These are phyloP conservation scores for Fusarium setosum DNA, from an alignment of 2,329 filamentous ascomycete species.

Conservation along the genomic window DNA sequence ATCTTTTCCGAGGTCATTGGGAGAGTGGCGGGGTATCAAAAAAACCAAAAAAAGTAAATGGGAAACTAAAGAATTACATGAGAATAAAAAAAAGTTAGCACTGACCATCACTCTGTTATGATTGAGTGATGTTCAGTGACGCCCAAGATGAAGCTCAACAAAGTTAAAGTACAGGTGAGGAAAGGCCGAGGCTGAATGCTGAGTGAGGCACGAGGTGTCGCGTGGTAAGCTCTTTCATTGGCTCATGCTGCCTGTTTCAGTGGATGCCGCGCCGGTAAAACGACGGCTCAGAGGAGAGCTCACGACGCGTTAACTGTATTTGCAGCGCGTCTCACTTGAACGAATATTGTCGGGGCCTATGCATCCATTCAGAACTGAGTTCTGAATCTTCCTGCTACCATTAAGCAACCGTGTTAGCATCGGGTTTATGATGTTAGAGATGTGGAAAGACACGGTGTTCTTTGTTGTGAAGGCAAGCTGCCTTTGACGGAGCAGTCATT, in stretches of 20 bases:
- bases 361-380: too few relatives aligned
- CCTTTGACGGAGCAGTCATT: too few relatives aligned
- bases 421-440: too few relatives aligned
- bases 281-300: conserved; percentile 28
- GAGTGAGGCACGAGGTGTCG: conserved; percentile 14
- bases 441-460: too few relatives aligned
- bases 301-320: conserved; percentile 10
- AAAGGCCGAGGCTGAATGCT: conserved; percentile 42
- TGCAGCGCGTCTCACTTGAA: neutral
- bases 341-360: too few relatives aligned
- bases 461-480: too few relatives aligned
- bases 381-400: too few relatives aligned
- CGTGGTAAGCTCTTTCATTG: conserved; percentile 23
- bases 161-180: conserved; percentile 23
- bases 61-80: conserved; percentile 22
- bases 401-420: too few relatives aligned
- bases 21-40: conserved; percentile 30
- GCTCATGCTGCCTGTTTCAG: conserved; percentile 1
- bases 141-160: conserved; percentile 5
- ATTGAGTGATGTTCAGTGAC: conserved; percentile 16
- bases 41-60: conserved; percentile 18
- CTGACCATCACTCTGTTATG: conserved; percentile 25
- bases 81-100: conserved; percentile 3
- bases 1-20: conserved; percentile 54
- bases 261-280: conserved; percentile 36